These are phyloP conservation scores for Apiotrichum akiyoshidainum DNA, from an alignment of 1,284 basidiomycete genomes.

Conservation along the genomic window DNA sequence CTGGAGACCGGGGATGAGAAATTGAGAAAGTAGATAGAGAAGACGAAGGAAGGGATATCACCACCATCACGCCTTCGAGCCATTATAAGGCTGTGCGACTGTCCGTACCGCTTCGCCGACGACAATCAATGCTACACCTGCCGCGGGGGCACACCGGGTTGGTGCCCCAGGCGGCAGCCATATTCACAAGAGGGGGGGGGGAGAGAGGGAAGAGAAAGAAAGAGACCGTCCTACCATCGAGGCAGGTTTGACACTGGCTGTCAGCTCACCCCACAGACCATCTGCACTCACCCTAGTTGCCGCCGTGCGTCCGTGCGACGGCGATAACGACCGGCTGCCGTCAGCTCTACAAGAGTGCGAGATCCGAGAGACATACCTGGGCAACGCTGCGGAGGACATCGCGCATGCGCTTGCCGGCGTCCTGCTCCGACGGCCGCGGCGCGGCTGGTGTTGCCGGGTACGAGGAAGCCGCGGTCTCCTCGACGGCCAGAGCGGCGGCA, in stretches of 20 bases:
- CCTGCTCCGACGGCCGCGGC: slow-evolving; percentile 3
- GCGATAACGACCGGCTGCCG: slow-evolving; percentile 49
- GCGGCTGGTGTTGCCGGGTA: neutral
- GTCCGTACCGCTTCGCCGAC: too few relatives aligned
- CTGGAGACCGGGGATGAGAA: too few relatives aligned
- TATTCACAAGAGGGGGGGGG: neutral
- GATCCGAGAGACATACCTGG: slow-evolving; percentile 35
- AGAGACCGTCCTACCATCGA: neutral
- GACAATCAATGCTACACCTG: too few relatives aligned
- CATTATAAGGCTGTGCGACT: too few relatives aligned
- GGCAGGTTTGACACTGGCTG: neutral
- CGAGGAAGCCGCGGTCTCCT: too few relatives aligned
- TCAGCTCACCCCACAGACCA: neutral
- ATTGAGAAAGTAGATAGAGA: too few relatives aligned
- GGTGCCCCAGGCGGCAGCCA: too few relatives aligned
- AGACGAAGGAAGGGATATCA: too few relatives aligned
- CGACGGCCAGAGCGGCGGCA: too few relatives aligned
- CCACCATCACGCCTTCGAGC: too few relatives aligned
- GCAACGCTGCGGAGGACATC: slow-evolving; percentile 50
- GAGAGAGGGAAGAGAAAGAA: neutral
- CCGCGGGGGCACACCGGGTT: too few relatives aligned
- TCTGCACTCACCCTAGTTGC: neutral
- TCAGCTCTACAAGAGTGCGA: too few relatives aligned
- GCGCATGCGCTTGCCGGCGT: slow-evolving; percentile 23
- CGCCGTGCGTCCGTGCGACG: slow-evolving; percentile 25